Base-by-base conservation (phyloP, 495 filamentous ascomycete species). In the Penicillium parvum region DNA sequence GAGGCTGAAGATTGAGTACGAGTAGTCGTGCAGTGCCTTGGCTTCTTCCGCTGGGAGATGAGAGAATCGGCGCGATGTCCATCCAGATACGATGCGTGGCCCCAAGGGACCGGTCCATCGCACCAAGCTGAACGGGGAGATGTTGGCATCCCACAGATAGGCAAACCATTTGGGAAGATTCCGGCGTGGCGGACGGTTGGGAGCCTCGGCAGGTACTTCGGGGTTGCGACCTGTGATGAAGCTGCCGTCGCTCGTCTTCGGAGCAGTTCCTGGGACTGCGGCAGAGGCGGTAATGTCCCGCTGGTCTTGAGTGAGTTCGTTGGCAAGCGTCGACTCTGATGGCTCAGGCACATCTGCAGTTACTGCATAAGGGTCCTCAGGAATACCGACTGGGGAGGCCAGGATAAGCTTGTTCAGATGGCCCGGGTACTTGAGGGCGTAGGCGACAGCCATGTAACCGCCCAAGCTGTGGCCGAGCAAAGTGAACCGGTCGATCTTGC, bases 101-200 rank as follows among this genome's bases (percentile, higher is more conserved):
- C 92, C 92, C 1, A 98, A 63, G 1, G 92, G 92, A n/a, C 92
- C 92, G 7, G 88, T 68, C 76, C 90, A 84, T 39, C 92, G 86
- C 7, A 98, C 78, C 12, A 98, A 64, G 47, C 81, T 87, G 63
- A 98, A 98, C 12, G 94, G 92, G 1, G 89, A 95, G 49, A 98
- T 83, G 57, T 98, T 98, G 49, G 88, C 88, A 45, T 98, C 92
- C 92, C 92, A 98, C 23, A 98, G 76, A 61, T 88, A 95, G 20
- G 81, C 80, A 12, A 96, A 70, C 88, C 89, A 95, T 61, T 83
- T 83, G 1, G 90, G 85, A 9, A 88, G 51, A 12, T 83, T 84
- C 4, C 85, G 74, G 26, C 76, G 66, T n/a, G 79, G 67, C 37
- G 76, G 48, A 34, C 52, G 57, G 36, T 71, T 70, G 12, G 56